A percentile compares a stretch with the other conserved stretches of the same genome.
These are phyloP conservation scores for Davidsoniella neocaledoniae DNA, from an alignment of 2,329 filamentous ascomycete species.

Conservation along the genomic window DNA sequence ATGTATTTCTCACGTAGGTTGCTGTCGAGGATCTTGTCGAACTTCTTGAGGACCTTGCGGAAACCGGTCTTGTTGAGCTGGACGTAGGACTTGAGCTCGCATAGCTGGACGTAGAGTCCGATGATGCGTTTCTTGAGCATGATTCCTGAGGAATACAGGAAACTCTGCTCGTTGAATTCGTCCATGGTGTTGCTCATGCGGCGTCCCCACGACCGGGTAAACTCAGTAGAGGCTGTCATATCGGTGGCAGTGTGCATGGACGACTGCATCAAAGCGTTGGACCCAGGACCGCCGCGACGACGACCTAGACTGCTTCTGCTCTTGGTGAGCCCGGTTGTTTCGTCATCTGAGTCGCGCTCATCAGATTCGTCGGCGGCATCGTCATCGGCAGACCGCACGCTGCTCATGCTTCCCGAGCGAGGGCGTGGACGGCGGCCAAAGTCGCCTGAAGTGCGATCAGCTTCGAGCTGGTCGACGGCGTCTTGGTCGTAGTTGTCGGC, in stretches of 20 bases:
- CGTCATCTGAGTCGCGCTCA: slow-evolving; percentile 46
- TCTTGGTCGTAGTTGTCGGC: slow-evolving; percentile 51
- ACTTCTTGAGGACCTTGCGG: slow-evolving; percentile 92
- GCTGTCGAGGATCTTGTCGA: slow-evolving; percentile 85
- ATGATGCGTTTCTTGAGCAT: slow-evolving; percentile 87
- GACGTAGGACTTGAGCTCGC: slow-evolving; percentile 88
- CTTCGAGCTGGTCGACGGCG: slow-evolving; percentile 26
- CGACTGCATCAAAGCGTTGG: slow-evolving; percentile 10
- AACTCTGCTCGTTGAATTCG: slow-evolving; percentile 60
- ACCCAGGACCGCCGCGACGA: slow-evolving; percentile 3
- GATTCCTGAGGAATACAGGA: slow-evolving; percentile 51
- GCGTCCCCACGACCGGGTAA: slow-evolving; percentile 31
- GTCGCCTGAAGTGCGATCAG: slow-evolving; percentile 17
- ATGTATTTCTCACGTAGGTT: slow-evolving; percentile 64
- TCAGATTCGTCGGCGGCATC: slow-evolving; percentile 47
- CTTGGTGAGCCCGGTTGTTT: slow-evolving; percentile 37
- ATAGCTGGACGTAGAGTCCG: slow-evolving; percentile 75
- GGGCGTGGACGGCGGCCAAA: slow-evolving; percentile 15
- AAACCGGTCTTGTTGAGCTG: slow-evolving; percentile 96
- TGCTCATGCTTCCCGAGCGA: slow-evolving; percentile 22
- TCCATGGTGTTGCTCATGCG: slow-evolving; percentile 55
- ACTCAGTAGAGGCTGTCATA: slow-evolving; percentile 45
- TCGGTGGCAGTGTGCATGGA: slow-evolving; percentile 31
- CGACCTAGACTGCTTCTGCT: slow-evolving; percentile 24
- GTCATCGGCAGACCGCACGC: slow-evolving; percentile 31